Conservation (phyloP, 495 filamentous ascomycete genomes). For the Daldinia childiae region DNA sequence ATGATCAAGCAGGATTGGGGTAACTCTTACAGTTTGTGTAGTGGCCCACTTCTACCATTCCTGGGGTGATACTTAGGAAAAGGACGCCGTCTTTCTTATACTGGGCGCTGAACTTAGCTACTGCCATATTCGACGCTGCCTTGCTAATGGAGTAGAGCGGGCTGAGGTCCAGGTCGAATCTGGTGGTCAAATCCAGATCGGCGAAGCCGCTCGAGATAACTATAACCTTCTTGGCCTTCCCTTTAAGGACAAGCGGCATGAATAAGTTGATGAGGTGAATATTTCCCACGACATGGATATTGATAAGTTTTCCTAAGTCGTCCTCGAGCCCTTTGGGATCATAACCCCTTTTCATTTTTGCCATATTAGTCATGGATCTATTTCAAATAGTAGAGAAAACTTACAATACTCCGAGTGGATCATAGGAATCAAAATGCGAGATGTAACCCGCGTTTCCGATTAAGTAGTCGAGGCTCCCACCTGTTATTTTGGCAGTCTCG, state of each 20-base stretch:
- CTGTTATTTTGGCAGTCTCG: background rate
- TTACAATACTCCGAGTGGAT: conserved; percentile 39
- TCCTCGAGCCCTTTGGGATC: background rate
- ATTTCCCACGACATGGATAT: conserved; percentile 59
- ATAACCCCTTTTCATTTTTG: background rate
- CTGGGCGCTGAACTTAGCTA: conserved; percentile 59
- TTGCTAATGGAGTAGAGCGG: conserved; percentile 51
- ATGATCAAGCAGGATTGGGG: background rate
- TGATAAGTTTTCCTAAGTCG: conserved; percentile 44
- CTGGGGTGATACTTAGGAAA: background rate
- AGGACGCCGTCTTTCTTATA: conserved; percentile 45
- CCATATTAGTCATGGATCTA: background rate
- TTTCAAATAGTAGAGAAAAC: background rate
- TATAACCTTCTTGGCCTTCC: conserved; percentile 64
- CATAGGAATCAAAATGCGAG: conserved; percentile 38
- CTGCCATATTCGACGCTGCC: conserved; percentile 57
- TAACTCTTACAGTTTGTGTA: background rate
- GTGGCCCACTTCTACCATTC: background rate
- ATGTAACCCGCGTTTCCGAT: conserved; percentile 61
- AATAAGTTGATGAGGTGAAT: conserved; percentile 64
- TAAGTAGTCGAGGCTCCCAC: conserved; percentile 58
- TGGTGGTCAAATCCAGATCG: conserved; percentile 49
- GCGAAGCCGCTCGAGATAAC: conserved; percentile 59
- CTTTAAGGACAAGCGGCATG: conserved; percentile 60
- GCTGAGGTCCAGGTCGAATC: conserved; percentile 41